phyloP scores from a whole-genome alignment of 2,329 filamentous ascomycete species.

The Penicillium sp. region DNA sequence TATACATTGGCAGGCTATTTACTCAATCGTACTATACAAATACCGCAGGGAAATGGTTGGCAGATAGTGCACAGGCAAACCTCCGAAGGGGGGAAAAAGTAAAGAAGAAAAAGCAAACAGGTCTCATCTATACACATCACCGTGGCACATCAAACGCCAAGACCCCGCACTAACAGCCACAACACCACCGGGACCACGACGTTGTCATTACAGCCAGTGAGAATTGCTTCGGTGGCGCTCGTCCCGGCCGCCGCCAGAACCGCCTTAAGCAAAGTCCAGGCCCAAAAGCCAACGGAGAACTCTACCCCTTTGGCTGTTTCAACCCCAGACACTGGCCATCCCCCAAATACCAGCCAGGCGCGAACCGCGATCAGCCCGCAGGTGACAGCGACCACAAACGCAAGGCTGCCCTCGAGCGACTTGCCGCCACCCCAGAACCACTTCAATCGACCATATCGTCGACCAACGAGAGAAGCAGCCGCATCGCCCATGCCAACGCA shows the following conservation, averaged over 20 bases:
- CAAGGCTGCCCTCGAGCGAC: constrained; percentile 80
- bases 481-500: constrained; percentile 96
- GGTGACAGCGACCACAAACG: constrained; percentile 79
- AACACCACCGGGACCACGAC: constrained; percentile 91
- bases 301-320: constrained; percentile 14
- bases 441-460: constrained; percentile 80
- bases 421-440: constrained; percentile 98
- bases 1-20: constrained; percentile 5
- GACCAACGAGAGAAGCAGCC: constrained; percentile 83
- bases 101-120: not conserved
- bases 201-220: constrained; percentile 98
- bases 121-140: constrained; percentile 5
- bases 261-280: constrained; percentile 56
- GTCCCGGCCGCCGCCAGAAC: constrained; percentile 72
- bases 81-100: not conserved
- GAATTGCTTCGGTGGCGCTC: constrained; percentile 88
- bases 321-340: constrained; percentile 54
- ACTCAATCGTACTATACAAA: constrained; percentile 11
- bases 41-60: constrained; percentile 3
- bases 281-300: constrained; percentile 28
- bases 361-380: constrained; percentile 68
- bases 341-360: constrained; percentile 72
- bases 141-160: constrained; percentile 44
- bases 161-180: constrained; percentile 85
- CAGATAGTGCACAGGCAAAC: constrained; percentile 1